Evolutionary conservation across 75 land plant genomes (phyloP).

Genomic region (Chamaecyparis obtusa): DNA sequence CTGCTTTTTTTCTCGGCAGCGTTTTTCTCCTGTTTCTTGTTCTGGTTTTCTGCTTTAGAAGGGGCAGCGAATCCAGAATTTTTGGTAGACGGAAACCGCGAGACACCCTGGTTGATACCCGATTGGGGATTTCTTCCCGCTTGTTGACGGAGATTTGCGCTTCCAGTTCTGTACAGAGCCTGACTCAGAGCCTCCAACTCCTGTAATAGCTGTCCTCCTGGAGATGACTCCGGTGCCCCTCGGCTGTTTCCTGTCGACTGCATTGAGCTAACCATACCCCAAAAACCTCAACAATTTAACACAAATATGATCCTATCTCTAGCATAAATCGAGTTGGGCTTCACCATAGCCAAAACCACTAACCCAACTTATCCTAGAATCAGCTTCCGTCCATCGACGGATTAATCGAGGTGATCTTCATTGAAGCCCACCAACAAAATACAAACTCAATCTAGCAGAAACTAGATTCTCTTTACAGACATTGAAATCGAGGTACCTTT

Average conservation of each 20-base stretch:
- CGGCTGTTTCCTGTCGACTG: neutral
- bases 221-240: neutral
- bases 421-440: too few species aligned
- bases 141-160: conserved; percentile 8
- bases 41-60: conserved; percentile 25
- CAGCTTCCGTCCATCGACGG: neutral
- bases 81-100: conserved; percentile 12
- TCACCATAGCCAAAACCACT: neutral
- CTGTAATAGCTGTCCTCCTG: conserved; percentile 43
- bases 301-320: neutral
- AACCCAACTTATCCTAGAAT: neutral
- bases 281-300: neutral
- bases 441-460: too few species aligned
- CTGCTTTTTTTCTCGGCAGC: conserved; percentile 34
- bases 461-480: too few species aligned
- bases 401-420: neutral
- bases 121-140: conserved; percentile 11
- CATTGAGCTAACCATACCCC: conserved; percentile 13
- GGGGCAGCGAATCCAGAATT: conserved; percentile 7
- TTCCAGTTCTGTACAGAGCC: conserved; percentile 54
- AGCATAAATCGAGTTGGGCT: neutral
- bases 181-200: conserved; percentile 79
- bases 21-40: conserved; percentile 2
- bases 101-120: conserved; percentile 12
- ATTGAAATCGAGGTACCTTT: too few species aligned